These are phyloP conservation scores for Vaccinium corymbosum DNA, from an alignment of 148 eudicot species.

Conservation along the genomic window DNA sequence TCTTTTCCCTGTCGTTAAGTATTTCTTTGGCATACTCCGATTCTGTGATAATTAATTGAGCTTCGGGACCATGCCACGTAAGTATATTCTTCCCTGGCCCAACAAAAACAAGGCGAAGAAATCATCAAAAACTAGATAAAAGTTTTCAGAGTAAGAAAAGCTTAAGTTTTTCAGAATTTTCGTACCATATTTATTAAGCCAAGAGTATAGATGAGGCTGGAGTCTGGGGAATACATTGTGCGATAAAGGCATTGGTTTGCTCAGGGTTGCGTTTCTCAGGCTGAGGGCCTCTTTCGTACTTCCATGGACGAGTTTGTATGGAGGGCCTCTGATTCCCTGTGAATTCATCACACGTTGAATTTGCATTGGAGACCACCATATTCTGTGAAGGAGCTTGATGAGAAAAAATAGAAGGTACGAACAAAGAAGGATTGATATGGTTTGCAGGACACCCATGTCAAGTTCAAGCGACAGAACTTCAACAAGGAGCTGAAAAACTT, in stretches of 20 bases:
- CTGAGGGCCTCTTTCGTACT: neutral
- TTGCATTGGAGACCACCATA: slow-evolving; percentile 9
- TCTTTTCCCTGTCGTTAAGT: neutral
- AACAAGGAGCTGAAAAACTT: no score
- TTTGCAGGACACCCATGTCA: neutral
- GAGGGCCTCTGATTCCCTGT: slow-evolving; percentile 11
- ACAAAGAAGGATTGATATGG: neutral
- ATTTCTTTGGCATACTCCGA: neutral
- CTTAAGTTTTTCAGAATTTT: no score
- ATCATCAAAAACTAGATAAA: no score
- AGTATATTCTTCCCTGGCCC: slow-evolving; percentile 7
- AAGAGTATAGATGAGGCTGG: no score
- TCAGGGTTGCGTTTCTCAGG: neutral
- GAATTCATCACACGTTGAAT: neutral
- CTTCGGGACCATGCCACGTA: neutral
- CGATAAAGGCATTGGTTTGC: neutral
- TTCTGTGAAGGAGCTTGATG: neutral
- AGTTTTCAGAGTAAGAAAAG: no score
- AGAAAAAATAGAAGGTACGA: neutral
- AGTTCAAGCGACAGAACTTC: neutral
- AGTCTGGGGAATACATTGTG: neutral
- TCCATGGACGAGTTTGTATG: neutral
- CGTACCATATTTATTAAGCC: no score
- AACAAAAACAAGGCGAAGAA: neutral
- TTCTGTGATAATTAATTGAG: neutral